Base-by-base conservation (phyloP, 164 flowering plant genomes). In the Sextonia rubra region DNA sequence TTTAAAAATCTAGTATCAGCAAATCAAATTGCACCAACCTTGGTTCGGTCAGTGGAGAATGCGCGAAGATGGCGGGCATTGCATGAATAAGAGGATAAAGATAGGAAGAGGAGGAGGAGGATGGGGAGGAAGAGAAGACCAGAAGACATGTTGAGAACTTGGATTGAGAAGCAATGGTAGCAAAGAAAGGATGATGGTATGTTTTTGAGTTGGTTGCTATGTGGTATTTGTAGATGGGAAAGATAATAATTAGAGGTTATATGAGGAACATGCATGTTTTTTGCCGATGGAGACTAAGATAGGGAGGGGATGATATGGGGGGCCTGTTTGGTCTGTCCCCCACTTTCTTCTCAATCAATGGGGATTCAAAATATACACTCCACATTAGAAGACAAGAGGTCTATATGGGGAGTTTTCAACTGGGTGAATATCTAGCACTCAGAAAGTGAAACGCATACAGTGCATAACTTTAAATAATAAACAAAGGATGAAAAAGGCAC, bases 241-340 rank as follows among this genome's bases (percentile, higher is more conserved):
- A 69, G 55, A 84, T 85, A 85, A 81, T 87, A 71, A 89, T 83
- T 85, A 89, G 82, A 80, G 81, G 84, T 79, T 80, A 71, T 71
- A 68, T 11, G 81, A 68, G 83, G 90, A 85, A 86, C 92, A 84
- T 88, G 88, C 79, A 80, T 71, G 77, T 84, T 84, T 82, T 85
- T 76, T 80, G 77, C 75, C 72, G 78, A 78, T 77, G 80, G 44
- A 78, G 78, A 74, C 79, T 75, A 73, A 73, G 61, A 48, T 70
- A 71, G 69, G 25, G 71, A 71, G 68, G 74, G 68, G 67, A 3
- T 74, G 80, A 74, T 74, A 74, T 72, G 77, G 77, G 58, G 14
- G 26, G 25, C 56, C 74, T 24, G 24, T 47, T 24, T 56, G 30
- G 61, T 56, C 62, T 69, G 23, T 22, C 29, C n/a, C 44, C 27